These are phyloP conservation scores for Aspergillus saccharolyticus DNA, from an alignment of 495 filamentous ascomycete species.

Conservation along the genomic window DNA sequence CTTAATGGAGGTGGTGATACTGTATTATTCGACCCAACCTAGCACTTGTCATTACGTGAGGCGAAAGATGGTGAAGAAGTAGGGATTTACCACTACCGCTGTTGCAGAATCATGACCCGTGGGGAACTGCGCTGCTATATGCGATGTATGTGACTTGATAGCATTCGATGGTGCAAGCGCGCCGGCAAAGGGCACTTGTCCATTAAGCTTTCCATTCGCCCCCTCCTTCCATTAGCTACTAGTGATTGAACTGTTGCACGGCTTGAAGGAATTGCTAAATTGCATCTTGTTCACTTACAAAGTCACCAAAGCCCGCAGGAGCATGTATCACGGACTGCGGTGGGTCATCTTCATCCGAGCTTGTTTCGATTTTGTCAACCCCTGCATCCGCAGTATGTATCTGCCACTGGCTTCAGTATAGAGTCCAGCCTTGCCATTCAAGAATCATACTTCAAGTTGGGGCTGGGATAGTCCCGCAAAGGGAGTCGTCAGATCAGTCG, in stretches of 20 bases:
- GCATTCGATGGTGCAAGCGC: neutral
- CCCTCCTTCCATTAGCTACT: neutral
- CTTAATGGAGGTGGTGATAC: slow-evolving; percentile 61
- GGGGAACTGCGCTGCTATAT: neutral
- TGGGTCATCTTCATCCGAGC: slow-evolving; percentile 61
- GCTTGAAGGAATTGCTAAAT: slow-evolving; percentile 8
- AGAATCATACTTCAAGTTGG: neutral
- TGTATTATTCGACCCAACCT: slow-evolving; percentile 33
- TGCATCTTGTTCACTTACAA: slow-evolving; percentile 48
- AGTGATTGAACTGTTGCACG: neutral
- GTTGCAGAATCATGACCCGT: neutral
- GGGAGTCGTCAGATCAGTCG: neutral
- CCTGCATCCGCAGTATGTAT: slow-evolving; percentile 58
- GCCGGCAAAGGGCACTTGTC: neutral
- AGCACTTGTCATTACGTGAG: slow-evolving; percentile 8
- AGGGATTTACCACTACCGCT: slow-evolving; percentile 21
- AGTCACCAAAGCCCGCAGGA: slow-evolving; percentile 69
- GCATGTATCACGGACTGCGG: slow-evolving; percentile 85
- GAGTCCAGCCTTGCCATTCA: neutral
- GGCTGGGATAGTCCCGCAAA: neutral
- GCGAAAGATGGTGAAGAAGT: neutral
- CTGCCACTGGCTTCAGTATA: slow-evolving; percentile 22
- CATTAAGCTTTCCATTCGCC: slow-evolving; percentile 1
- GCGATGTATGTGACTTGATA: neutral
- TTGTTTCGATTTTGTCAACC: slow-evolving; percentile 44